A percentile compares a stretch with the other conserved stretches of the same genome.
Conservation (phyloP, 129 eudicot genomes). For the Arctium minus region DNA sequence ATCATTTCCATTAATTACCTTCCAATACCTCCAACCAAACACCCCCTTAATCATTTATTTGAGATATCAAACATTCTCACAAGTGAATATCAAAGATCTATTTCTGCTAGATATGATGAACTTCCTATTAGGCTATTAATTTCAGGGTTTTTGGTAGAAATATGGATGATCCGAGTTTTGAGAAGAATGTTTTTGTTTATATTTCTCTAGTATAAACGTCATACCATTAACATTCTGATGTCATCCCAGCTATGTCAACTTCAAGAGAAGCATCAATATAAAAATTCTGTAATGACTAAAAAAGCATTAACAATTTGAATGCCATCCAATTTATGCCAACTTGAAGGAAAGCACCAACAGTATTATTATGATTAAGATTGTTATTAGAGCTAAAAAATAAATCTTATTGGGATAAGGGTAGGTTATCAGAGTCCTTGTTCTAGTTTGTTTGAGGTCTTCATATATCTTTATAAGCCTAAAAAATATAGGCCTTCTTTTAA, state of each 20-base stretch:
- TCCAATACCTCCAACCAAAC: no score
- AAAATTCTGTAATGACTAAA: no score
- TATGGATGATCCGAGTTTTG: background rate
- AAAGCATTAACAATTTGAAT: background rate
- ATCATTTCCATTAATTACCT: no score
- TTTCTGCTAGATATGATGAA: background rate
- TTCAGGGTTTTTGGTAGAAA: background rate
- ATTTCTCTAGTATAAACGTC: no score
- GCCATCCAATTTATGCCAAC: background rate
- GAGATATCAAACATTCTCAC: background rate
- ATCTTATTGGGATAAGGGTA: background rate
- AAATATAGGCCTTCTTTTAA: background rate
- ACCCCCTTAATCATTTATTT: no score
- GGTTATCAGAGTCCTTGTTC: background rate
- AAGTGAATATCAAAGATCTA: background rate
- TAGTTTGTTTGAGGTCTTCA: background rate
- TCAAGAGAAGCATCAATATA: no score
- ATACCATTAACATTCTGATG: no score
- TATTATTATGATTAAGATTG: no score
- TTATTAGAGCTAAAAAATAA: background rate
- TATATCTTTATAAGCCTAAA: background rate
- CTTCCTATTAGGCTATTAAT: background rate
- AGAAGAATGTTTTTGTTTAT: no score
- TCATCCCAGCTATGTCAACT: no score
- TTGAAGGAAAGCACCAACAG: no score